Conservation (phyloP, 2,329 filamentous ascomycete genomes). For the Nakataea oryzae region DNA sequence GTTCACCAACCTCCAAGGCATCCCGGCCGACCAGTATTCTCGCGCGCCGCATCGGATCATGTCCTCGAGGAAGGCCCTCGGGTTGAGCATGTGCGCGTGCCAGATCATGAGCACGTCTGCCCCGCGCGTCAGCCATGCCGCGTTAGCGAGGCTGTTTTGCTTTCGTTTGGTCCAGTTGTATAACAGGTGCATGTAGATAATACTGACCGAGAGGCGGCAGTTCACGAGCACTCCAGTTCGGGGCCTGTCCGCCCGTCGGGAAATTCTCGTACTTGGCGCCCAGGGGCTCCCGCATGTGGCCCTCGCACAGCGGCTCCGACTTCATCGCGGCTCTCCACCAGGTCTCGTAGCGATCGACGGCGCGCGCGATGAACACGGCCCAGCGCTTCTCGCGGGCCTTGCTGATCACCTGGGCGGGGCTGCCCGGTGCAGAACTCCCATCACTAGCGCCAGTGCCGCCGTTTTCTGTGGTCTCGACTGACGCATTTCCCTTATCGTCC, state of each 20-base stretch:
- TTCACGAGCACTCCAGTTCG: constrained; percentile 1
- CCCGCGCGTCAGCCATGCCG: constrained; percentile 12
- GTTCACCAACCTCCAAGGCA: constrained; percentile 57
- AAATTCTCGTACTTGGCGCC: constrained; percentile 22
- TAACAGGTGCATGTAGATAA: too few relatives aligned
- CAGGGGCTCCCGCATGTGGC: constrained; percentile 19
- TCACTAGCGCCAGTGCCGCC: background rate
- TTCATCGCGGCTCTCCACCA: constrained; percentile 47
- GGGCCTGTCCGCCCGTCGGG: constrained; percentile 7
- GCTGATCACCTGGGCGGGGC: constrained; percentile 29
- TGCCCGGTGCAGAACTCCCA: background rate
- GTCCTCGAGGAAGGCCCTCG: constrained; percentile 64
- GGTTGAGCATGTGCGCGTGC: constrained; percentile 73
- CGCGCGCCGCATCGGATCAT: constrained; percentile 47
- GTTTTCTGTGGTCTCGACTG: background rate
- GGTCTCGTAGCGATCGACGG: constrained; percentile 54
- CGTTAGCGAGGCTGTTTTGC: background rate
- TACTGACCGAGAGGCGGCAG: constrained; percentile 9
- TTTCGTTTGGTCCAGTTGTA: too few relatives aligned
- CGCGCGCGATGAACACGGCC: constrained; percentile 58
- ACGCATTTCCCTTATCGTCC: background rate
- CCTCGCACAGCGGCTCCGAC: constrained; percentile 18
- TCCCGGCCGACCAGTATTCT: constrained; percentile 47
- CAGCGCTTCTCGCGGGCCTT: constrained; percentile 62
- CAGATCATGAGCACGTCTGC: constrained; percentile 70